Evolutionary conservation across 345 rosid genomes (phyloP).

Genomic region (Lumnitzera littorea): DNA sequence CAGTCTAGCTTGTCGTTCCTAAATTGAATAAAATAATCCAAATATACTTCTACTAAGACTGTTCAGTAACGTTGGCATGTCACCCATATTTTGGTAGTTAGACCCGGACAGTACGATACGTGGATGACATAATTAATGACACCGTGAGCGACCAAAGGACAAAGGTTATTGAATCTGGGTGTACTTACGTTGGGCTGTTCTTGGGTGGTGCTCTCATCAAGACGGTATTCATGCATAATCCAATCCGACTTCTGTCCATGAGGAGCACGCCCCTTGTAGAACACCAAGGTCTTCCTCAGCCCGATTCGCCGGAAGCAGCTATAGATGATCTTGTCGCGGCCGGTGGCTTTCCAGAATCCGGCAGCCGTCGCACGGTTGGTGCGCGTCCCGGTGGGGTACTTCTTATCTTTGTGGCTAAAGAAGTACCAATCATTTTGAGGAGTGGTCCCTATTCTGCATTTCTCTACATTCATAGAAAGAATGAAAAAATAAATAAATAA

Average conservation of each 20-base stretch:
- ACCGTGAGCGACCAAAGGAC: no score
- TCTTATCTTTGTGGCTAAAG: conserved; percentile 95
- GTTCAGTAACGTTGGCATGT: no score
- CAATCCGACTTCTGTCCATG: conserved; percentile 96
- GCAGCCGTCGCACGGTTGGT: conserved; percentile 88
- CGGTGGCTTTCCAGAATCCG: conserved; percentile 98
- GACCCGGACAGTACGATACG: background rate
- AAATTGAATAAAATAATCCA: no score
- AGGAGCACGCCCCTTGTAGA: conserved; percentile 91
- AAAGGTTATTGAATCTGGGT: background rate
- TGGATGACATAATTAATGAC: no score
- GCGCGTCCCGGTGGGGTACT: conserved; percentile 92
- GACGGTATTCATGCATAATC: conserved; percentile 98
- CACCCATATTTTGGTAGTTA: background rate
- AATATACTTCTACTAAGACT: no score
- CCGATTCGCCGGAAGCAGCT: conserved; percentile 71
- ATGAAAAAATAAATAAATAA: no score
- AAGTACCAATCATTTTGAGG: conserved; percentile 99
- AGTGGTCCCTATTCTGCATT: conserved; percentile 83
- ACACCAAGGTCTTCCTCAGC: conserved; percentile 82
- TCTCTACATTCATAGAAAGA: conserved; percentile 33
- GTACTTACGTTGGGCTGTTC: conserved; percentile 32
- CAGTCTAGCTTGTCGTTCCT: no score
- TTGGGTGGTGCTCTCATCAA: conserved; percentile 43
- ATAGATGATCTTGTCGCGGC: conserved; percentile 87